Percentiles rank a stretch among this genome's conserved stretches.
These are phyloP conservation scores for Calocybe gangraenosa DNA, from an alignment of 768 basidiomycete species.

Conservation along the genomic window DNA sequence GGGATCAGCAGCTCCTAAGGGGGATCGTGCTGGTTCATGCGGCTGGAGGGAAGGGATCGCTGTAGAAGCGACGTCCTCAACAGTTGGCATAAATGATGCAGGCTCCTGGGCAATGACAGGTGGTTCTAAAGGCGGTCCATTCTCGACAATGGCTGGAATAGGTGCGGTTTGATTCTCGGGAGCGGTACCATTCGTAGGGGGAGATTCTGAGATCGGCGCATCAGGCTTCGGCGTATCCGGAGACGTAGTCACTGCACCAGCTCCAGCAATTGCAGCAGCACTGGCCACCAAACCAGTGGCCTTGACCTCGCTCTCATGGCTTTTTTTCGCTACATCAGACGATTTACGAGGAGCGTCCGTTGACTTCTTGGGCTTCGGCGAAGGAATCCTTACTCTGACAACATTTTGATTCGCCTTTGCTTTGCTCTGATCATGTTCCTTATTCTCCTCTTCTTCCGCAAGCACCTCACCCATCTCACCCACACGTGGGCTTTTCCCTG, in stretches of 20 bases:
- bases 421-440: slow-evolving; percentile 6
- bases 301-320: slow-evolving; percentile 8
- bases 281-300: slow-evolving; percentile 15
- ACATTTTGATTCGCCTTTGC: slow-evolving; percentile 9
- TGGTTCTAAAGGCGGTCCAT: neutral
- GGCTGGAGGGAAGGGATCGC: neutral
- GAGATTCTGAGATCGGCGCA: slow-evolving; percentile 2
- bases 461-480: slow-evolving; percentile 74
- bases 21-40: neutral
- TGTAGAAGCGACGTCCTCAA: neutral
- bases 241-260: slow-evolving; percentile 3
- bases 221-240: slow-evolving; percentile 2
- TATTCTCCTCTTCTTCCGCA: slow-evolving; percentile 46
- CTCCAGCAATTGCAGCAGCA: neutral
- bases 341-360: slow-evolving; percentile 20
- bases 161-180: neutral
- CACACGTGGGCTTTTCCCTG: slow-evolving; percentile 32
- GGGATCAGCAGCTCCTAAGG: neutral
- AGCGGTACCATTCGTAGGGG: neutral
- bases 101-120: neutral
- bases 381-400: slow-evolving; percentile 25
- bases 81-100: neutral
- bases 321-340: slow-evolving; percentile 17
- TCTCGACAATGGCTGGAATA: neutral
- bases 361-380: slow-evolving; percentile 25